Percentiles rank a stretch among this genome's conserved stretches.
phyloP scores from a whole-genome alignment of 495 filamentous ascomycete genomes.

The Talaromyces trachyspermus region DNA sequence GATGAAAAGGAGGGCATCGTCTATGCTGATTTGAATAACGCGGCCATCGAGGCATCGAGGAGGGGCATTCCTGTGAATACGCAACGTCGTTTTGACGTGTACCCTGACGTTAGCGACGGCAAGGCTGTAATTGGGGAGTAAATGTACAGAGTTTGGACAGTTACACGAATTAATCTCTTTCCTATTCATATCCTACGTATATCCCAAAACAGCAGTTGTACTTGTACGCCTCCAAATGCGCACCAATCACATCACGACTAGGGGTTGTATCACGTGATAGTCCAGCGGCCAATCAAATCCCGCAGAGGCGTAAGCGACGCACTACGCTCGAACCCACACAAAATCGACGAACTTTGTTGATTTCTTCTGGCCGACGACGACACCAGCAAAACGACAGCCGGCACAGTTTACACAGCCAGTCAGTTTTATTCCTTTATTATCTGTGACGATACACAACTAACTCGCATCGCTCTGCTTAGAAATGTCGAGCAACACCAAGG shows the following conservation, averaged over 20 bases:
- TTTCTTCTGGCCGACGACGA: constrained; percentile 28
- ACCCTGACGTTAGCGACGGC: constrained; percentile 70
- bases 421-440: constrained; percentile 16
- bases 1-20: constrained; percentile 71
- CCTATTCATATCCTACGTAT: too few relatives aligned
- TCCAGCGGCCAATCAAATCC: constrained; percentile 19
- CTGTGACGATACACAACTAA: not conserved
- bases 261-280: constrained; percentile 9
- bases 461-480: too few relatives aligned
- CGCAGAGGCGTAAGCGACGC: constrained; percentile 34
- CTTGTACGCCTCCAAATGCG: not conserved
- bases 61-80: constrained; percentile 75
- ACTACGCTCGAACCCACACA: constrained; percentile 29
- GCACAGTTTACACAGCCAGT: constrained; percentile 31
- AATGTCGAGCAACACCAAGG: constrained; percentile 61
- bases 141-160: not conserved
- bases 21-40: constrained; percentile 63
- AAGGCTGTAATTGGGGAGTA: constrained; percentile 17
- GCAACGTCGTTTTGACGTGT: constrained; percentile 92
- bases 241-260: constrained; percentile 3
- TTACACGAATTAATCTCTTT: too few relatives aligned
- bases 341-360: constrained; percentile 22
- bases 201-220: not conserved
- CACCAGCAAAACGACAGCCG: constrained; percentile 37
- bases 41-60: constrained; percentile 66